Evolutionary conservation across 1,139 yeast genomes (phyloP).

Genomic region (Insectozyma bohioensis): DNA sequence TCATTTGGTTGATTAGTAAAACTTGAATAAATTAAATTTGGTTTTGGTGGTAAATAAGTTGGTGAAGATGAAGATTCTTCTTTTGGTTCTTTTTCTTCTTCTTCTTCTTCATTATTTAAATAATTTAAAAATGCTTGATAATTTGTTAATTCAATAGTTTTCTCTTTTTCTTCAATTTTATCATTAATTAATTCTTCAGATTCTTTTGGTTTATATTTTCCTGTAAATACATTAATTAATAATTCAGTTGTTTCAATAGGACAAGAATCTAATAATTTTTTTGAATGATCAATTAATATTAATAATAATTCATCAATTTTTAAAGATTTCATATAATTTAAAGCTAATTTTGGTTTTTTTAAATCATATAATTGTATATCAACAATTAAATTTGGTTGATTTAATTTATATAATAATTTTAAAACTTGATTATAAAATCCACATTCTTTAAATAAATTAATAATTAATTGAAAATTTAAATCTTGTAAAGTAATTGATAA

Average conservation of each 20-base stretch:
- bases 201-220: slow-evolving; percentile 58
- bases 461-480: slow-evolving; percentile 71
- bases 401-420: slow-evolving; percentile 64
- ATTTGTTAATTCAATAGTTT: slow-evolving; percentile 49
- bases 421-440: slow-evolving; percentile 72
- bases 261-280: slow-evolving; percentile 58
- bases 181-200: slow-evolving; percentile 8
- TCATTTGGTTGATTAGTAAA: slow-evolving; percentile 83
- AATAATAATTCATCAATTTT: slow-evolving; percentile 78
- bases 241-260: slow-evolving; percentile 85
- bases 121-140: slow-evolving; percentile 71
- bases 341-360: slow-evolving; percentile 52
- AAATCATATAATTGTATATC: slow-evolving; percentile 73
- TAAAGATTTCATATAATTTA: slow-evolving; percentile 67
- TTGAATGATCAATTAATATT: slow-evolving; percentile 66
- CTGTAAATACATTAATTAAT: slow-evolving; percentile 85
- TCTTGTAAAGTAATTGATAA: slow-evolving; percentile 29
- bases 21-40: slow-evolving; percentile 81
- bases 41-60: slow-evolving; percentile 89
- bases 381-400: slow-evolving; percentile 75
- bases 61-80: slow-evolving; percentile 33
- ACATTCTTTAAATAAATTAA: slow-evolving; percentile 76
- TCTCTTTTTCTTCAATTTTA: slow-evolving; percentile 13
- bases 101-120: slow-evolving; percentile 32
- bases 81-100: slow-evolving; percentile 14